Evolutionary conservation across 306 rosid species (phyloP), one percentile per base, ranked within the genome.

Genomic region (Benincasa hispida): DNA sequence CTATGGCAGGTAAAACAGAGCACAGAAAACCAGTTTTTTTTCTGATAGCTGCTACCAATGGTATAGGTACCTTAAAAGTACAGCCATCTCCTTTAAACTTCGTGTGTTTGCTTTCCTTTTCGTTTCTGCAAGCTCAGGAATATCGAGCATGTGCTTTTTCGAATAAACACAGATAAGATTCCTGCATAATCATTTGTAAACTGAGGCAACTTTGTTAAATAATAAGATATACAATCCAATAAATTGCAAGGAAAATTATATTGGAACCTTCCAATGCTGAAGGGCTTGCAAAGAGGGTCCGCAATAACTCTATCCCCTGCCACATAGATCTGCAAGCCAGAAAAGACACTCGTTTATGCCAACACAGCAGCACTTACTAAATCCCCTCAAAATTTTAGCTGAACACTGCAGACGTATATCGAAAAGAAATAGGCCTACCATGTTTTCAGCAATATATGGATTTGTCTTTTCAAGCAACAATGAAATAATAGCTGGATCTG

Each of bases 91-190:
- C 90, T 95, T 95, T 82, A 95, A 81, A 76, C 98, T 89, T 85
- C 96, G 83, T 6, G 91, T 89, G 81, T 95, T 92, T 67, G 98
- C 91, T 81, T 76, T 90, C 79, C 93, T 88, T 92, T 95, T 95
- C 89, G 82, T 88, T 78, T 95, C 99, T 78, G 84, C 62, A 75
- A 89, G 96, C 82, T 82, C 89, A 2, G 99, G 99, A 83, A 66
- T 84, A 90, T 95, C 99, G 47, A 47, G 51, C 99, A 95, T 87
- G 90, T 95, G 99, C 82, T 95, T 95, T 83, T 92, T 95, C 1
- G 99, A 95, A 89, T 95, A 95, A 75, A 95, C 97, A 77, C 99
- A 95, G n/a, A 95, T 87, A 77, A 95, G 93, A 83, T 95, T 95
- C 92, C 99, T 95, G 76, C 12, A 48, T 69, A 47, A 28, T 89